Conservation (phyloP, 2,329 filamentous ascomycete species). For the Dactylellina parvicollis region DNA sequence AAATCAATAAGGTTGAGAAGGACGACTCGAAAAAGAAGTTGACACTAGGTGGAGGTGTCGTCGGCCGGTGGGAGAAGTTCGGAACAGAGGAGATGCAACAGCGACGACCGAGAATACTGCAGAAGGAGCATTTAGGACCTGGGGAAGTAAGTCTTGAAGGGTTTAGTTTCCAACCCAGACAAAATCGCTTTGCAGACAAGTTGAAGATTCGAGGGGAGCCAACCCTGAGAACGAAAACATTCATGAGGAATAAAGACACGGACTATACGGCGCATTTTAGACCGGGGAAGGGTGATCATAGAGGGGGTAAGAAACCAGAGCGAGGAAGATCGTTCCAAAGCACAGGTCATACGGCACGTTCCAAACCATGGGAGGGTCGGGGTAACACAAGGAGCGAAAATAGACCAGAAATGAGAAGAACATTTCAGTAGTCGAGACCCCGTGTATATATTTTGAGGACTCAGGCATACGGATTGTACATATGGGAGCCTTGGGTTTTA, state of each 20-base stretch:
- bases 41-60: background rate
- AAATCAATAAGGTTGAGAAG: slow-evolving; percentile 13
- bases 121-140: slow-evolving; percentile 14
- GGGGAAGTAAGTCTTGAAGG: slow-evolving; percentile 35
- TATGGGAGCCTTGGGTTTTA: background rate
- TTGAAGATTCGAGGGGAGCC: background rate
- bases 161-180: slow-evolving; percentile 15
- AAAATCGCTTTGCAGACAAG: slow-evolving; percentile 14
- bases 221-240: slow-evolving; percentile 13
- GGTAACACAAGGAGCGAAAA: no score
- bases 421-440: no score
- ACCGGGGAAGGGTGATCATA: slow-evolving; percentile 28
- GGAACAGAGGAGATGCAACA: slow-evolving; percentile 25
- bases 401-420: no score
- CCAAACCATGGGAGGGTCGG: no score
- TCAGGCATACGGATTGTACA: background rate
- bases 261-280: slow-evolving; percentile 40
- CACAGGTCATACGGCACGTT: no score
- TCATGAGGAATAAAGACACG: slow-evolving; percentile 36
- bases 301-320: slow-evolving; percentile 15
- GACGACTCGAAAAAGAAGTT: slow-evolving; percentile 24
- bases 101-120: background rate
- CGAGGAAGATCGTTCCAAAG: background rate
- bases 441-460: background rate
- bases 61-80: slow-evolving; percentile 36